Evolutionary conservation across 1,139 yeast genomes (phyloP), one percentile per base, ranked within the genome.

Genomic region (Suzukiozyma palmioleophila): DNA sequence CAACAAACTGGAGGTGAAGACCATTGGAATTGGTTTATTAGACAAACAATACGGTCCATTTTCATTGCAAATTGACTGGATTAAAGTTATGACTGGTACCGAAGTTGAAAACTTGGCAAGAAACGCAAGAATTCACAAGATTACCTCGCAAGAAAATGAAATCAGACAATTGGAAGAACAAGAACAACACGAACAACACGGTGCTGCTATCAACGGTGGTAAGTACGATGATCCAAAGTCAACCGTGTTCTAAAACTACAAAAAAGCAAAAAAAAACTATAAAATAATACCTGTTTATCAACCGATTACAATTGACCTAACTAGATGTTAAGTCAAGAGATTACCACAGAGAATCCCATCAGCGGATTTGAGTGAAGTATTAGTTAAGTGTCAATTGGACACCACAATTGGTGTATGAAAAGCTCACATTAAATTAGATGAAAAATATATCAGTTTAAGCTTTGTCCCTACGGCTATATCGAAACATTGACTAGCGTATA

Each of bases 11-110:
- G 78, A 78, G 48, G 77, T 87, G 39, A 80, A 82, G 51, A 81
- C 94, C 3, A 66, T 87, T 15, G 96, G 96, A 3, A 65, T 87
- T 38, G 94, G 95, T 9, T 74, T 87, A 38, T 73, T 85, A 43
- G 96, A 87, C 58, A 78, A 83, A 44, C 84, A 81, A 55, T 83
- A 79, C 50, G 96, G 96, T 0, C 89, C 92, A 2, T 87, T 71
- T 56, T 71, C 77, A 37, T 66, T 87, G 44, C 75, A 83, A 45
- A 62, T 87, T 40, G 94, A 84, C 51, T 82, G 86, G 77, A 72
- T 86, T 45, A 83, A 81, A 56, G 88, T 81, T 26, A 73, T 79
- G 67, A 77, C 81, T 9, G 84, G 83, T 12, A 69, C 68, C 6
- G 76, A 75, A 48, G 70, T 68, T 42, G 64, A 66, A 40, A 60